Evolutionary conservation across 1,284 basidiomycete genomes (phyloP).

Genomic region (Heimioporus retisporus): DNA sequence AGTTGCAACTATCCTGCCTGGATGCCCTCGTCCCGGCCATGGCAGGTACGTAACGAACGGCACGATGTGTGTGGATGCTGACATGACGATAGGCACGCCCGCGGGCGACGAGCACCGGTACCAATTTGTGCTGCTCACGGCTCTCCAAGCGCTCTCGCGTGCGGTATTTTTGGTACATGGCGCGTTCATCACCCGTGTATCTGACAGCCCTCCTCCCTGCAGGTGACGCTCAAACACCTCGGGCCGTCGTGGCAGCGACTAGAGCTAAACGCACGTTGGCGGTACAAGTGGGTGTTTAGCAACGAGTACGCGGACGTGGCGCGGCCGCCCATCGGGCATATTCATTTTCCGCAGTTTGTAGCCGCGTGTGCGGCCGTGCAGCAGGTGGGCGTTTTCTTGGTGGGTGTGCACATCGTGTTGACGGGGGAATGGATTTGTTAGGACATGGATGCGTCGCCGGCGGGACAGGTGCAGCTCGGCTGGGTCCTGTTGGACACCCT

Average conservation of each 20-base stretch:
- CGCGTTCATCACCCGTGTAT: not conserved
- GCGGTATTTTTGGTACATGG: not conserved
- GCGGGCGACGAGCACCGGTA: conserved; percentile 60
- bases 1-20: conserved; percentile 63
- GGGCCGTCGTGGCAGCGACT: conserved; percentile 48
- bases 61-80: not conserved
- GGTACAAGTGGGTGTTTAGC: conserved; percentile 82
- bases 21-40: conserved; percentile 57
- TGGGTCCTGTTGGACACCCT: too few relatives aligned
- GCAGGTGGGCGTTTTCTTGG: too few relatives aligned
- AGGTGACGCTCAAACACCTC: conserved; percentile 50
- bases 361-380: too few relatives aligned
- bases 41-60: conserved; percentile 40
- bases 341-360: conserved; percentile 57
- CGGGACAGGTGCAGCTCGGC: not conserved
- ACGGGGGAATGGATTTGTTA: not conserved
- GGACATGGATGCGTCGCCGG: not conserved
- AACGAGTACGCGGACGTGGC: conserved; percentile 61
- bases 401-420: too few relatives aligned
- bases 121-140: conserved; percentile 40
- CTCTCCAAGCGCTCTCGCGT: not conserved
- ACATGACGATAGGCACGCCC: conserved; percentile 49
- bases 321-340: conserved; percentile 51
- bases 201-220: not conserved
- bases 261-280: conserved; percentile 62